These are phyloP conservation scores for Artemisia annua DNA, from an alignment of 129 eudicot species.

Conservation along the genomic window DNA sequence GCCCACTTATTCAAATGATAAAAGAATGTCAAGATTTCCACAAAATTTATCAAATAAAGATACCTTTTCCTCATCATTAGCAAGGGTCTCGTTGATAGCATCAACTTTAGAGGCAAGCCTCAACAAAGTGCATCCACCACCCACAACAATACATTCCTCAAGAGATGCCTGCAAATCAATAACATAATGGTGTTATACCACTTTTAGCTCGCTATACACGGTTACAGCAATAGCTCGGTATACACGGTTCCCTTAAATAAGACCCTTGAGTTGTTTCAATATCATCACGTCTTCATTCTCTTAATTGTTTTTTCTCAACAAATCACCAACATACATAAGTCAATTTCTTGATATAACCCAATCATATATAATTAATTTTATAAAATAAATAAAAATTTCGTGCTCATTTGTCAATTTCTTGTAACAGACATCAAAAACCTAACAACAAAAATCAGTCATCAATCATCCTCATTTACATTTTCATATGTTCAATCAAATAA, in stretches of 20 bases:
- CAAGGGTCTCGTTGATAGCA: slow-evolving; percentile 78
- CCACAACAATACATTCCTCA: slow-evolving; percentile 89
- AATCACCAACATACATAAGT: too few species aligned
- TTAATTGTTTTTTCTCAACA: too few species aligned
- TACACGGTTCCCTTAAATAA: neutral
- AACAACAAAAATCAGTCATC: too few species aligned
- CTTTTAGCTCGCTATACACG: neutral
- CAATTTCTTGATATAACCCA: too few species aligned
- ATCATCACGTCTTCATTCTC: too few species aligned
- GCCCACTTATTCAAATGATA: neutral
- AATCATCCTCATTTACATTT: too few species aligned
- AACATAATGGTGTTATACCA: neutral
- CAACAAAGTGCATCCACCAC: slow-evolving; percentile 87
- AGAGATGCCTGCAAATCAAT: slow-evolving; percentile 67
- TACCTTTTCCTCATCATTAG: slow-evolving; percentile 78
- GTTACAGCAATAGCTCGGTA: neutral
- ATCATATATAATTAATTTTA: too few species aligned
- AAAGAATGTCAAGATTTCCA: neutral
- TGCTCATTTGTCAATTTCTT: too few species aligned
- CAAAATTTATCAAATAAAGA: neutral
- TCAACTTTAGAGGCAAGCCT: slow-evolving; percentile 80
- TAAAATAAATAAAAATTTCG: too few species aligned
- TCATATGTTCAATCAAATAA: too few species aligned
- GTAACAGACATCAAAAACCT: too few species aligned
- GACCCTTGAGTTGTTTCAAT: too few species aligned